phyloP scores from a whole-genome alignment of 805 yeast genomes.

The Pichia thaimueangensis region DNA sequence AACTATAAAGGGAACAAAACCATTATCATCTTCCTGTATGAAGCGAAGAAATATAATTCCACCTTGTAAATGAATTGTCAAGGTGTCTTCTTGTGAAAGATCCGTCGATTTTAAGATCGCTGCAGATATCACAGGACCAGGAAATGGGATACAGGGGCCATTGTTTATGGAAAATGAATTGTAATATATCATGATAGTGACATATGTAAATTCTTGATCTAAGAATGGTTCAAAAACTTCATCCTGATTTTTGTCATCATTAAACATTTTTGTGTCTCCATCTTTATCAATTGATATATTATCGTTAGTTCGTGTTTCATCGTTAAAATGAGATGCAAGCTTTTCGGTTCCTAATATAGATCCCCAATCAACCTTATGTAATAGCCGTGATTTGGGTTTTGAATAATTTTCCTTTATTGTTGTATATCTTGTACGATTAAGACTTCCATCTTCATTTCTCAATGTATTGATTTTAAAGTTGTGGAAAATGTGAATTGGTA shows the following conservation, averaged over 20 bases:
- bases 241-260: background rate
- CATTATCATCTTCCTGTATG: background rate
- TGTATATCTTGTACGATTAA: slow-evolving; percentile 1
- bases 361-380: slow-evolving; percentile 1
- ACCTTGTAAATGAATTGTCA: slow-evolving; percentile 12
- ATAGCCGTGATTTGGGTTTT: too few relatives aligned
- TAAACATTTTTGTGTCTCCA: background rate
- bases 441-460: slow-evolving; percentile 15
- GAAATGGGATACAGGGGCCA: slow-evolving; percentile 16
- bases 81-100: slow-evolving; percentile 22
- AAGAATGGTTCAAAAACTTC: slow-evolving; percentile 3
- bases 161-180: slow-evolving; percentile 23
- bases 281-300: background rate
- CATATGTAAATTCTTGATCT: background rate
- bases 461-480: slow-evolving; percentile 11
- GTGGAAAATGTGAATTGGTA: background rate
- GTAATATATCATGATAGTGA: slow-evolving; percentile 15
- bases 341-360: background rate
- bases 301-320: background rate
- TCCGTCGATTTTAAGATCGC: slow-evolving; percentile 21
- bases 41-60: background rate
- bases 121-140: slow-evolving; percentile 20
- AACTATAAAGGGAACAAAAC: background rate
- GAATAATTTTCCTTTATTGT: background rate
- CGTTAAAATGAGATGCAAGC: too few relatives aligned